A percentile compares a stretch with the other conserved stretches of the same genome.
Conservation (phyloP, 192 early-diverging fungal species). For the Thoreauomyces humboldtii region DNA sequence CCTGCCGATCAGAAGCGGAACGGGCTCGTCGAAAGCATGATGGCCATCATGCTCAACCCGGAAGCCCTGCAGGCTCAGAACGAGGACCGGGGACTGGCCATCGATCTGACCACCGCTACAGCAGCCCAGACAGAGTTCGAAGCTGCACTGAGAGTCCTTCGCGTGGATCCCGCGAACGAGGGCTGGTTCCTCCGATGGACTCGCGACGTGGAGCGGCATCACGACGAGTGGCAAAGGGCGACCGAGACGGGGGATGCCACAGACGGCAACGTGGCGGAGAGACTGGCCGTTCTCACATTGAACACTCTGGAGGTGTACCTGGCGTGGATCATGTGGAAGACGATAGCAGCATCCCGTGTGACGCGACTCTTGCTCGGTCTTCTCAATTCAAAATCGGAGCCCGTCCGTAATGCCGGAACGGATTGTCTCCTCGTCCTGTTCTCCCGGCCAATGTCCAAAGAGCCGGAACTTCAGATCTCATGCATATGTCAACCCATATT, state of each 20-base stretch:
- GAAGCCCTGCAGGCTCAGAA: conserved; percentile 41
- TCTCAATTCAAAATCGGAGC: conserved; percentile 22
- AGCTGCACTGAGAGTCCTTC: conserved; percentile 43
- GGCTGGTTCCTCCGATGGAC: conserved; percentile 58
- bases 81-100: conserved; percentile 37
- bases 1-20: conserved; percentile 56
- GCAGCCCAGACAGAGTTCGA: conserved; percentile 24
- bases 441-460: too few species aligned
- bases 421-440: conserved; percentile 52
- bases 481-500: conserved; percentile 25
- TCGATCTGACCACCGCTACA: conserved; percentile 20
- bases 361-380: conserved; percentile 23
- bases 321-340: conserved; percentile 32
- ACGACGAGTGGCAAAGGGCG: conserved; percentile 24
- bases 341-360: conserved; percentile 7
- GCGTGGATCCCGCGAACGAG: conserved; percentile 49
- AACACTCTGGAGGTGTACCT: conserved; percentile 38
- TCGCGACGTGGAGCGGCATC: conserved; percentile 32
- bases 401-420: conserved; percentile 32
- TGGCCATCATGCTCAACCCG: conserved; percentile 53
- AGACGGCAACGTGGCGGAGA: conserved; percentile 6
- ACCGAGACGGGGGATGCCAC: too few species aligned
- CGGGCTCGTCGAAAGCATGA: conserved; percentile 53
- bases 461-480: not conserved
- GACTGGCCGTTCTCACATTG: conserved; percentile 21